Base-by-base conservation (phyloP, 2,329 filamentous ascomycete genomes). In the Trichoderma sp. region DNA sequence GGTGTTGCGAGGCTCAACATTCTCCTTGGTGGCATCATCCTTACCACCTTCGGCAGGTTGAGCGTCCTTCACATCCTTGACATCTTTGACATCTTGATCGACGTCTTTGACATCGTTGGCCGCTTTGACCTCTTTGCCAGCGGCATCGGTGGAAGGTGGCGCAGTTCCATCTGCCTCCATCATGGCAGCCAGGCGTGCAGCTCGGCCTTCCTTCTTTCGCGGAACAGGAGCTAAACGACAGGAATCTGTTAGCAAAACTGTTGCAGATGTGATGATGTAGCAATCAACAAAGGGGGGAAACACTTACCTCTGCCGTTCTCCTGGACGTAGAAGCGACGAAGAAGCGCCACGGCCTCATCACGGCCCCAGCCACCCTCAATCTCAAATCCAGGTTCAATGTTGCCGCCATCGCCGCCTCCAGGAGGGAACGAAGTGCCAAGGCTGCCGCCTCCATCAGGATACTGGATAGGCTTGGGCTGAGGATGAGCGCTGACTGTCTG, bases 281-380 rank as follows among this genome's bases (percentile, higher is more conserved):
- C 23, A 68, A 13, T 13, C 12, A 23, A n/a, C 30, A 61, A 53
- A 2, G 3, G 55, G 3, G 11, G 57, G 57, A 43, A 32, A 78
- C 85, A 76, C 39, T 34, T 83, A 93, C 93, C 93, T 86, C 96
- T 93, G 74, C 93, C 94, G 81, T 99, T 99, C 82, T 99, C 95
- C 82, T 99, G 96, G 36, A 99, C 93, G 80, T 99, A 99, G 82
- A 99, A 99, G 72, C 95, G 91, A 74, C 97, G 88, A 75, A 99
- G 85, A 75, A 99, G 83, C 81, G 95, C 95, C 73, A 99, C 97
- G 5, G 96, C 95, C 79, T 98, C 95, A 78, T 97, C 93, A 61
- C 94, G 89, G 77, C 94, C 93, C 85, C 97, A 91, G 1, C 95
- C 95, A 50, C 95, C 94, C 79, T 94, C 91, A 71, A 94, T 94